Conservation (phyloP, 176 grass and related monocot species). For the Hordeum marinum region DNA sequence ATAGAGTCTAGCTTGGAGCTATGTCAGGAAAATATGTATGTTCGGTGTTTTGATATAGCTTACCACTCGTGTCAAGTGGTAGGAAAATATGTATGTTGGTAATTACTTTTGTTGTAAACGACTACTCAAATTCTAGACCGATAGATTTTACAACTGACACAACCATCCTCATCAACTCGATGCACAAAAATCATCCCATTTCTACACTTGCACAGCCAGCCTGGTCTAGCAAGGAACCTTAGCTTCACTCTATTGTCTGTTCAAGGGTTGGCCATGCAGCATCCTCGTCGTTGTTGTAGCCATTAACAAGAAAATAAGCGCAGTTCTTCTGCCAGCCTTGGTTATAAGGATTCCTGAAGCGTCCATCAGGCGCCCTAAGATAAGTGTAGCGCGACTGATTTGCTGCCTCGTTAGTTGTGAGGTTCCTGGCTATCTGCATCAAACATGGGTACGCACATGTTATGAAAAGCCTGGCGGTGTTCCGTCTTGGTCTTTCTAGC, state of each 20-base stretch:
- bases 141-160: background rate
- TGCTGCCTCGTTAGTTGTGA: conserved; percentile 84
- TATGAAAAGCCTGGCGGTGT: conserved; percentile 2
- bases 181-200: background rate
- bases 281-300: conserved; percentile 71
- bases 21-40: background rate
- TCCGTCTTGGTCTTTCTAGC: background rate
- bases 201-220: background rate
- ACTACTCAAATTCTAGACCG: background rate
- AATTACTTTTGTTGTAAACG: background rate
- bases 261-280: conserved; percentile 84
- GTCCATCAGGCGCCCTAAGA: conserved; percentile 73
- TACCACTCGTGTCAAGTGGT: no score
- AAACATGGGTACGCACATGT: background rate
- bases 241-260: conserved; percentile 43
- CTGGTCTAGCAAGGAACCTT: background rate
- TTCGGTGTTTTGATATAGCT: background rate
- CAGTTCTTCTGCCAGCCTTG: conserved; percentile 69
- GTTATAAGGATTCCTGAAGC: conserved; percentile 88
- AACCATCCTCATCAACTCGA: background rate
- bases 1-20: background rate
- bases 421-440: conserved; percentile 70
- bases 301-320: conserved; percentile 59
- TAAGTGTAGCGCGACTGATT: conserved; percentile 76
- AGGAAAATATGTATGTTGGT: background rate